Evolutionary conservation across 257 asterid genomes (phyloP).

Genomic region (Solanum sejunctum): DNA sequence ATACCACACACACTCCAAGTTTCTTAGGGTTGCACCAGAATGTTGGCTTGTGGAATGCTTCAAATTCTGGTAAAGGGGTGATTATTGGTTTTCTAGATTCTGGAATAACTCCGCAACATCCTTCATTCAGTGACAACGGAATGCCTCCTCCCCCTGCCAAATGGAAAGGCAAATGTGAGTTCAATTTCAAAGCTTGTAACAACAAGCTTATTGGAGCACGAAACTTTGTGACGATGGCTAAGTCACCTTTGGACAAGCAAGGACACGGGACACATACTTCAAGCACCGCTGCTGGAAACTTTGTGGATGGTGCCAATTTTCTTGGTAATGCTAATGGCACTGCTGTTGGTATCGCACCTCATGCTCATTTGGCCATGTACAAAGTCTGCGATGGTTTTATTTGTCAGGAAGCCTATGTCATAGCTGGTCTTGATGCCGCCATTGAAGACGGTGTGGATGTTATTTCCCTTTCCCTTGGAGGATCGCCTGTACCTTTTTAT

Average conservation of each 20-base stretch:
- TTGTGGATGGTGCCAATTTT: constrained; percentile 3
- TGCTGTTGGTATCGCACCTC: constrained; percentile 15
- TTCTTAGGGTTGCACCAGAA: neutral
- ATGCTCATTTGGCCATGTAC: constrained; percentile 12
- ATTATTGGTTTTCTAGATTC: neutral
- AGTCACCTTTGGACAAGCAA: neutral
- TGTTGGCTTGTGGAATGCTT: neutral
- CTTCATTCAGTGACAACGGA: neutral
- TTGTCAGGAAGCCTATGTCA: neutral
- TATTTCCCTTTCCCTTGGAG: constrained; percentile 11
- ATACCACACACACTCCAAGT: neutral
- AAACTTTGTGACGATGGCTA: neutral
- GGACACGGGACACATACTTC: constrained; percentile 16
- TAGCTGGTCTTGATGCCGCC: constrained; percentile 12
- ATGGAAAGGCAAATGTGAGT: neutral
- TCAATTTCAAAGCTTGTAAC: neutral
- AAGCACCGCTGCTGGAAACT: constrained; percentile 15
- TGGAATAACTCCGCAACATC: neutral
- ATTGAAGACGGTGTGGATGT: constrained; percentile 16
- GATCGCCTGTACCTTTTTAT: neutral
- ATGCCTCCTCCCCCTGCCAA: neutral
- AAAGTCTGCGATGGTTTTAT: neutral
- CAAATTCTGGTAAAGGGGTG: neutral
- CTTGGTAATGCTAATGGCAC: constrained; percentile 10
- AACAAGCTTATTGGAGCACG: neutral